Base-by-base conservation (phyloP, 768 basidiomycete genomes). In the Lyophyllum decastes region DNA sequence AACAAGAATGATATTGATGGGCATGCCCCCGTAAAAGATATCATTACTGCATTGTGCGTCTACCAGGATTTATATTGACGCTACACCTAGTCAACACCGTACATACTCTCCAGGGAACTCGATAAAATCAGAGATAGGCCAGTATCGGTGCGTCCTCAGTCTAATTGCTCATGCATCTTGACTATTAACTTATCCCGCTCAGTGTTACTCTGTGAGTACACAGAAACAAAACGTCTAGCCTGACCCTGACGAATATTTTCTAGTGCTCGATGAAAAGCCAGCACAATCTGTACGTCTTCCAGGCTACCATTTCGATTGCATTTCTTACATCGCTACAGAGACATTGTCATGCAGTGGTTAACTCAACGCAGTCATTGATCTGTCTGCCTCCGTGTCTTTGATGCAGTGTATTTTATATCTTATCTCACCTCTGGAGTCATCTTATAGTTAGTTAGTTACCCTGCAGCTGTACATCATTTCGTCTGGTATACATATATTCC, bases 221-320 rank as follows among this genome's bases (percentile, higher is more conserved):
- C 43, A 22, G 7, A 17, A 30, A 34, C 4, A 45, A 16, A 55
- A 43, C 60, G 24, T 22, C 52, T 44, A 33, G 47, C 49, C 25
- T 50, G 19, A 14, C 50, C 2, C 57, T 57, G 34, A 58, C 59
- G 40, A 45, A 30, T 35, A 51, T 48, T 22, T 46, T 48, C 0
- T 64, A 97, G 95, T 96, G 94, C 70, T 97, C 94, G 2, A 95
- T 96, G 89, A 95, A 95, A 73, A 95, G 88, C 66, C 90, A 92
- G 71, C 94, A 97, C 71, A 97, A 97, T 69, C 76, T 97, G 89
- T 91, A 64, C 54, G 90, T 70, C 33, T 25, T 25, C 19, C 52
- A 44, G 19, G 35, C 34, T 17, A 22, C 21, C n/a, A 6, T n/a
- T 11, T 35, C 45, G 47, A 26, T 35, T 2, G 40, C 14, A 21